Conservation (phyloP, 176 grass and related monocot species). For the Aegilops sharonensis region DNA sequence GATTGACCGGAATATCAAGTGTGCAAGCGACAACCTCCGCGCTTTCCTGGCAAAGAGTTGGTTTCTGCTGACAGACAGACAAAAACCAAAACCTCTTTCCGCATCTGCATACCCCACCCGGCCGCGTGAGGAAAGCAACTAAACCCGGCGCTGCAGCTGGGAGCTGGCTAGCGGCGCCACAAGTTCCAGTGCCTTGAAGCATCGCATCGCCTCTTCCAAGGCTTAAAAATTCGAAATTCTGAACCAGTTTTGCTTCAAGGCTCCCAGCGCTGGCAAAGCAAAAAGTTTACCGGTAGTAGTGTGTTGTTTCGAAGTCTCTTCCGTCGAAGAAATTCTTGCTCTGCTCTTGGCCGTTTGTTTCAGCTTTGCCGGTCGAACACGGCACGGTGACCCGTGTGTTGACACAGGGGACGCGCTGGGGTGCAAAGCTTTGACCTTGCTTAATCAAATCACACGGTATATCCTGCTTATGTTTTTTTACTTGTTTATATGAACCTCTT, state of each 20-base stretch:
- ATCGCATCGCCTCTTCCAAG: background rate
- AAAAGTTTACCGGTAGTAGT: background rate
- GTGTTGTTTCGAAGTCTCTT: slow-evolving; percentile 6
- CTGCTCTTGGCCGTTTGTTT: background rate
- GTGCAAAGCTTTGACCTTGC: background rate
- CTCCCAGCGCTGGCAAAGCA: background rate
- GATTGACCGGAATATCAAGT: background rate
- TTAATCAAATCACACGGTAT: background rate
- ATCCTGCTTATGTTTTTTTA: background rate
- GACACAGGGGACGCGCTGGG: background rate
- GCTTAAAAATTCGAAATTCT: background rate
- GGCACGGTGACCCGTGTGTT: slow-evolving; percentile 10
- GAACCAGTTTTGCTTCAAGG: background rate
- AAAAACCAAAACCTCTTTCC: background rate
- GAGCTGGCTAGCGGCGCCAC: background rate
- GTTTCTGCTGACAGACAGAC: slow-evolving; percentile 13
- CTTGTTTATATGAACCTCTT: background rate
- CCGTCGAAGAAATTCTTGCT: background rate
- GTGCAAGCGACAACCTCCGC: slow-evolving; percentile 13
- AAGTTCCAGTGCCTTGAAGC: background rate
- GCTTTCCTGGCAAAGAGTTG: slow-evolving; percentile 8
- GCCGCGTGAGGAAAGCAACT: background rate
- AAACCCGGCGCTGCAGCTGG: background rate
- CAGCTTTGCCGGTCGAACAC: slow-evolving; percentile 27
- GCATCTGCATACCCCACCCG: background rate